Evolutionary conservation across 768 basidiomycete species (phyloP), one percentile per base, ranked within the genome.

Genomic region (Obba rivulosa): DNA sequence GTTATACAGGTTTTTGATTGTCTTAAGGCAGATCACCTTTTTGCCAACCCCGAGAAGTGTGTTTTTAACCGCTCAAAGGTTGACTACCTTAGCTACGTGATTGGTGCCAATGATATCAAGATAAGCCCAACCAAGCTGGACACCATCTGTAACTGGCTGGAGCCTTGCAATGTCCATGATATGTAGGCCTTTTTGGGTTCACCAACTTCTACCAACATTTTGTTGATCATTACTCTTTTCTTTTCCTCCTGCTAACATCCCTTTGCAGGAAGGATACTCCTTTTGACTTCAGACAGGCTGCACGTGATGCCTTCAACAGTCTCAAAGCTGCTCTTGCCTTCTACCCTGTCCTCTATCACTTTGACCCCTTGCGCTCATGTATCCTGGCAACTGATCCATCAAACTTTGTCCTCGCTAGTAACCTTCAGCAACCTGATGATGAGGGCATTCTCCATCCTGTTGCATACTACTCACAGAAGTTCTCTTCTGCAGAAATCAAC

Each of bases 11-110:
- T 72, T 0, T 57, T 72, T 0, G 23, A 64, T 21, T 28, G 39
- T 1, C 52, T 75, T 0, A 8, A 52, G 8, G 46, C 69, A 0
- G 43, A 70, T 38, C 45, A 67, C 2, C 65, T 78, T 1, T 73
- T 46, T 41, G 47, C 64, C 10, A 69, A 69, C 48, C 60, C 65
- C 0, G 62, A 71, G 37, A 75, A 73, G 53, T 75, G 71, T 52
- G 34, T 28, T 8, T 71, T 68, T 40, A 47, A 62, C 9, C 17
- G 44, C 23, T 11, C 36, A 11, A 18, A 62, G 42, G 57, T 66
- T 2, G 58, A 65, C 24, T 69, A 64, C 48, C 56, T 72, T 0
- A 62, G 71, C 10, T 48, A 62, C 39, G 55, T 69, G 10, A 47
- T 71, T n/a, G 2, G 14, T 1, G 7, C 49, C 22, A 50, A 57